phyloP scores from a whole-genome alignment of 2,329 filamentous ascomycete species.

The Ophiosphaerella narmari region DNA sequence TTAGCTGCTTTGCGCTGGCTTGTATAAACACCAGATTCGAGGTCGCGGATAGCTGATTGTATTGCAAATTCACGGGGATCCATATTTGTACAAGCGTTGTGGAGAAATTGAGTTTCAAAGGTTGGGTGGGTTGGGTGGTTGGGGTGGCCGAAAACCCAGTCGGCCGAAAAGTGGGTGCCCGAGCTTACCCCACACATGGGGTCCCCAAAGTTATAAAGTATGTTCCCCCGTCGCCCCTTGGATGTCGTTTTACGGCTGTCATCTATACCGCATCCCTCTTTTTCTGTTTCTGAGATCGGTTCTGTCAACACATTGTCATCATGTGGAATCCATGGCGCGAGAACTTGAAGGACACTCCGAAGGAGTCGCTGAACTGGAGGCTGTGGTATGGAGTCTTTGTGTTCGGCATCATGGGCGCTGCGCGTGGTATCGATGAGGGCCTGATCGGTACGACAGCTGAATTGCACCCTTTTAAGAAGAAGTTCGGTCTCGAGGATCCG shows the following conservation, averaged over 20 bases:
- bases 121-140: too few species aligned
- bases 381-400: conserved; percentile 74
- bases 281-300: background rate
- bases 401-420: conserved; percentile 76
- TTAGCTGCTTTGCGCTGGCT: too few species aligned
- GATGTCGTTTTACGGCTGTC: background rate
- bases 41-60: too few species aligned
- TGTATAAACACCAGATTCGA: too few species aligned
- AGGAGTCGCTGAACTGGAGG: conserved; percentile 75
- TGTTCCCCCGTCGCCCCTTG: background rate
- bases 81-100: too few species aligned
- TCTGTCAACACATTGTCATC: conserved; percentile 15
- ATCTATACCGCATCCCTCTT: background rate
- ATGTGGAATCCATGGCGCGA: conserved; percentile 45
- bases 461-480: conserved; percentile 40
- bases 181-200: conserved; percentile 2
- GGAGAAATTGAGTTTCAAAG: too few species aligned
- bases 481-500: conserved; percentile 44
- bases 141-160: too few species aligned
- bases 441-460: conserved; percentile 70
- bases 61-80: too few species aligned
- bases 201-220: conserved; percentile 3
- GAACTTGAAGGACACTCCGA: conserved; percentile 67
- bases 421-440: conserved; percentile 79
- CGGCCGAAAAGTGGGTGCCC: too few species aligned